Conservation (phyloP, 192 early-diverging fungal genomes). For the Helicostylum pulchrum region DNA sequence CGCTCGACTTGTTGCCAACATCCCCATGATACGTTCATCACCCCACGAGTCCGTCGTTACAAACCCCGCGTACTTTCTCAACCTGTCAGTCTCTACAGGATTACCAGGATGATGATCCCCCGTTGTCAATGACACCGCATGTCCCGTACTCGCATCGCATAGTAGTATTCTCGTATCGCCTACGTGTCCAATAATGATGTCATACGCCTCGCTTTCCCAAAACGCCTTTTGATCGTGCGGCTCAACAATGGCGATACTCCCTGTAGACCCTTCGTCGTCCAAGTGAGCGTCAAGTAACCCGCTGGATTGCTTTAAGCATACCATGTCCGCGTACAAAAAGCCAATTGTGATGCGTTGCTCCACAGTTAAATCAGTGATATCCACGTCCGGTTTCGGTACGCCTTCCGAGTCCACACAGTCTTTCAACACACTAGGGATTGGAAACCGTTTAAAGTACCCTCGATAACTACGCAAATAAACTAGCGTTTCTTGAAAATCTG, state of each 20-base stretch:
- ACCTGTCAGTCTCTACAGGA: conserved; percentile 54
- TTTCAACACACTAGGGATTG: conserved; percentile 22
- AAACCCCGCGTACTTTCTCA: conserved; percentile 67
- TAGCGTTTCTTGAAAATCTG: conserved; percentile 39
- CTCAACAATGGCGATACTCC: conserved; percentile 61
- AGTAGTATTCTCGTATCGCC: conserved; percentile 63
- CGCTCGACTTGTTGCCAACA: conserved; percentile 62
- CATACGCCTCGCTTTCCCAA: conserved; percentile 61
- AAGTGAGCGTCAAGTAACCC: not conserved
- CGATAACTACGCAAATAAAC: conserved; percentile 38
- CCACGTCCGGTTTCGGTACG: not conserved
- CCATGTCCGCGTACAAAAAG: conserved; percentile 59
- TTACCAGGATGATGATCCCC: conserved; percentile 66
- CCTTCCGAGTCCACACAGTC: conserved; percentile 21
- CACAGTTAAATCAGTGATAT: conserved; percentile 46
- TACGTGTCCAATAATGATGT: conserved; percentile 64
- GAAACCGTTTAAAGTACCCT: conserved; percentile 48
- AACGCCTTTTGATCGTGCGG: conserved; percentile 61
- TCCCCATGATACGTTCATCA: conserved; percentile 65
- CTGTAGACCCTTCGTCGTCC: conserved; percentile 64
- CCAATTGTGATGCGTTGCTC: conserved; percentile 66
- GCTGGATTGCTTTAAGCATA: conserved; percentile 27
- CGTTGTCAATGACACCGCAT: conserved; percentile 54
- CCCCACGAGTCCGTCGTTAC: conserved; percentile 76
- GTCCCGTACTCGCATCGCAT: conserved; percentile 56